These are phyloP conservation scores for Talaromyces thailandensis DNA, from an alignment of 495 filamentous ascomycete species.

Conservation along the genomic window DNA sequence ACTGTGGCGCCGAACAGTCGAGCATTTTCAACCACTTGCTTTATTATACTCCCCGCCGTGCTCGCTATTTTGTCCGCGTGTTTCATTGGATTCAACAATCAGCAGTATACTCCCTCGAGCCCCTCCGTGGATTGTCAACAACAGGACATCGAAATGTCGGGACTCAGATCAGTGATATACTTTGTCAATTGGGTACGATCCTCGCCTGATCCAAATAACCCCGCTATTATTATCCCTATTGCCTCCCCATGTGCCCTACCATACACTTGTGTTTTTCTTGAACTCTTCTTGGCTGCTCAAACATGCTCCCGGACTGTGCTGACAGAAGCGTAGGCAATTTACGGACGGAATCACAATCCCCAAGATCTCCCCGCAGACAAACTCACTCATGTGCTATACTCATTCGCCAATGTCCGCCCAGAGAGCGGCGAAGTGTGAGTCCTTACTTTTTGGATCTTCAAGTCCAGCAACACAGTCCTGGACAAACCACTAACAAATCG, in stretches of 20 bases:
- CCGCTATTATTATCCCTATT: neutral
- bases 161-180: slow-evolving; percentile 40
- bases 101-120: neutral
- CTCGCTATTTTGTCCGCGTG: neutral
- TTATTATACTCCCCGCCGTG: neutral
- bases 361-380: slow-evolving; percentile 82
- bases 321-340: slow-evolving; percentile 60
- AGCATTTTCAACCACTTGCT: neutral
- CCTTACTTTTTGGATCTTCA: neutral
- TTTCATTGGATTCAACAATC: neutral
- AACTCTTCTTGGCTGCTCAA: neutral
- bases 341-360: slow-evolving; percentile 73
- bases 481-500: neutral
- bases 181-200: slow-evolving; percentile 48
- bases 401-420: slow-evolving; percentile 73
- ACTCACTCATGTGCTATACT: slow-evolving; percentile 85
- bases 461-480: neutral
- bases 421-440: slow-evolving; percentile 70
- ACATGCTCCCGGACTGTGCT: too few species aligned
- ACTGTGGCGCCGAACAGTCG: slow-evolving; percentile 1
- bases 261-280: neutral
- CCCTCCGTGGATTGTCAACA: too few species aligned
- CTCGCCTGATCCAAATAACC: neutral
- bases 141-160: slow-evolving; percentile 15
- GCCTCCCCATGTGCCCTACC: neutral